Base-by-base conservation (phyloP, 73 alveolate species). In the Paramecium caudatum region DNA sequence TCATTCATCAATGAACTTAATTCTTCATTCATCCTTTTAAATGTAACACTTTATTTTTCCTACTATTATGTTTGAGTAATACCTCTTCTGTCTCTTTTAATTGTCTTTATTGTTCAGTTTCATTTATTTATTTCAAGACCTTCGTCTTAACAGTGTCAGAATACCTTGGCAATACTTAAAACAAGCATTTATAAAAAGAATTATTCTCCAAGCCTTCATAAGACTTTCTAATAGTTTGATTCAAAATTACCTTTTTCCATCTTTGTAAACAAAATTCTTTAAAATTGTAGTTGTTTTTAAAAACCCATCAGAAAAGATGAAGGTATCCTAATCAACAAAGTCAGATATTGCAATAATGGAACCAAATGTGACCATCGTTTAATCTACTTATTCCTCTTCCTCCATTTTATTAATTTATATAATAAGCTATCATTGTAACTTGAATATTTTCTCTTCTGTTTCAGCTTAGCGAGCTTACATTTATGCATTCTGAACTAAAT, bases 261-360 rank as follows among this genome's bases (percentile, higher is more conserved):
- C 90, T 37, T 70, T 70, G 23, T 34, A 46, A 3, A 49, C 80
- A 41, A 86, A 86, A 46, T 86, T 63, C 65, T 78, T 86, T 13
- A 86, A 50, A 47, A 86, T 25, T 37, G 65, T 74, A 13, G 36
- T 27, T 12, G 82, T 47, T 50, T 86, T 86, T 15, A 86, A 33
- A 36, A 62, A 78, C 4, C 93, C 93, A 86, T 86, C 93, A 30
- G 55, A 46, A 63, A 32, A 86, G 27, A 86, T 37, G 49, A 63
- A 86, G 16, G 93, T 90, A 63, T 68, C 46, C 27, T 61, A 45
- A 43, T 86, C 90, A 32, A 47, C 45, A 63, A 86, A 86, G 36
- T 86, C 90, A 39, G 87, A 62, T 43, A 86, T 86, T 1, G 93
- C 82, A 23, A 86, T 63, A 16, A 86, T 86, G 25, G 93, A 55